Base-by-base conservation (phyloP, 495 filamentous ascomycete genomes). In the Penicillium fimorum region DNA sequence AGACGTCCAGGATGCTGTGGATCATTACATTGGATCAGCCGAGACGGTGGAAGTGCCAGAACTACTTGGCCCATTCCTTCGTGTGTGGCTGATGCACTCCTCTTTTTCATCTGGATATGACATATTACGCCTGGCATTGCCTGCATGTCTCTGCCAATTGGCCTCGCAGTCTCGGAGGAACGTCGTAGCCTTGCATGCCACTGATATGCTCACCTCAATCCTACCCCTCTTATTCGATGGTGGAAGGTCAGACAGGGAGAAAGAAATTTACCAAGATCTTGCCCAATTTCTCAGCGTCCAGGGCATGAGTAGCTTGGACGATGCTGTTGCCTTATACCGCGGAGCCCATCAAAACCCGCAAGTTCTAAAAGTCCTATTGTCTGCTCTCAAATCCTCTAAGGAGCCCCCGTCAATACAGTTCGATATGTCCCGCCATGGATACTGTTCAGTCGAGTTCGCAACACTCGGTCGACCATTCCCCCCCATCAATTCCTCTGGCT, bases 351-450 rank as follows among this genome's bases (percentile, higher is more conserved):
- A 79, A 12, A 88, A 85, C 41, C 66, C 84, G 11, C 67, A 78
- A 29, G 82, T 86, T 13, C 83, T 87, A 32, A 79, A 84, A 38
- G 92, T 96, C 59, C 85, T 96, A 35, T 76, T 93, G 17, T 76
- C 82, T 56, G 84, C 85, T 51, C 81, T 95, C 53, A 83, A 86
- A 62, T 76, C 77, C 46, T 91, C 92, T 47, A 83, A 85, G 54
- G 79, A 82, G 18, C 91, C 94, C 30, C 81, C 92, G 4, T 90
- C 88, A 62, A 87, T 98, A 64, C 90, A 97, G 63, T 97, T 98
- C 71, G 94, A 98, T 74, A 77, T 97, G 47, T 94, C 90, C 4
- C 73, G 88, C 22, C 79, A 94, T 73, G 94, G 94, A 6, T 95
- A 86, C 70, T 86, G 88, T 12, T 96, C 94, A 0, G 81, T 97